These are phyloP conservation scores for Jackrogersella multiformis DNA, from an alignment of 495 filamentous ascomycete species.

Conservation along the genomic window DNA sequence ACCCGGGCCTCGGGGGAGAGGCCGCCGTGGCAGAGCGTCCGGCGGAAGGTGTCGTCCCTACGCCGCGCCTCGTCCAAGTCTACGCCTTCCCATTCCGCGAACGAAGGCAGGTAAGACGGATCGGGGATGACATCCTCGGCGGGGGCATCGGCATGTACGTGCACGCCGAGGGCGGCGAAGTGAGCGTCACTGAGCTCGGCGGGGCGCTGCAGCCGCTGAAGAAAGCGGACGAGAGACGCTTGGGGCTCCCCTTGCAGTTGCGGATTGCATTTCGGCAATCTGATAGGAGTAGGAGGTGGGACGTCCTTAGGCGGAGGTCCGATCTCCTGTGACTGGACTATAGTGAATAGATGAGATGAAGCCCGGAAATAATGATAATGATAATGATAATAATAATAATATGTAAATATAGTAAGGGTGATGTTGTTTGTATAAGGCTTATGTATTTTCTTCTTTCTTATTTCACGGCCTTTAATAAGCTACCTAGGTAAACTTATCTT, in stretches of 20 bases:
- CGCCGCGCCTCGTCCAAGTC: constrained; percentile 54
- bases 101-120: constrained; percentile 56
- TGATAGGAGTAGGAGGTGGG: constrained; percentile 63
- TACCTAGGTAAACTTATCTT: too few species aligned
- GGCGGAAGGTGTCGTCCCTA: constrained; percentile 54
- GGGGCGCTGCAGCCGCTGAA: constrained; percentile 60
- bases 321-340: constrained; percentile 42
- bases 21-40: constrained; percentile 55
- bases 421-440: not conserved
- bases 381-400: not conserved
- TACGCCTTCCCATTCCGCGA: constrained; percentile 57
- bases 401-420: not conserved
- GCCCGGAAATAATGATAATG: constrained; percentile 3
- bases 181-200: constrained; percentile 55
- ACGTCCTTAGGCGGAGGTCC: constrained; percentile 55
- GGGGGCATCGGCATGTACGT: constrained; percentile 56
- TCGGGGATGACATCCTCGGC: constrained; percentile 59
- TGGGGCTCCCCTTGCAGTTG: constrained; percentile 33
- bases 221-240: constrained; percentile 51
- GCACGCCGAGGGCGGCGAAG: constrained; percentile 60
- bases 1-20: constrained; percentile 60
- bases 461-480: not conserved
- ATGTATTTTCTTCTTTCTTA: not conserved
- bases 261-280: constrained; percentile 57
- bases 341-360: constrained; percentile 45